Evolutionary conservation across 2,329 filamentous ascomycete species (phyloP), one percentile per base, ranked within the genome.

Genomic region (Cladosporium sp.): DNA sequence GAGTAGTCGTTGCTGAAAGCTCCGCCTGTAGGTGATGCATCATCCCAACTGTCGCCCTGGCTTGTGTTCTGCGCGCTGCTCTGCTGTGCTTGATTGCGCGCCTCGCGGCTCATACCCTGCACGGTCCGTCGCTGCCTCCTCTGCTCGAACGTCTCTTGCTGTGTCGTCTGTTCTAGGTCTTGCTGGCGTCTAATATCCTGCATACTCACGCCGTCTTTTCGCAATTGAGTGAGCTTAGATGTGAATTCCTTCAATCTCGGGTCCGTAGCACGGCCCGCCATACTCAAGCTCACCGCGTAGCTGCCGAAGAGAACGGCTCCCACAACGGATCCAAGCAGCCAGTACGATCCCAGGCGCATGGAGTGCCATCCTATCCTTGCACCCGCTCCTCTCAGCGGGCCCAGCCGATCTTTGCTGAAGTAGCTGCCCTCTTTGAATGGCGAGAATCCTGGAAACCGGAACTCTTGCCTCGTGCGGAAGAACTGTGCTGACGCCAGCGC

Each of bases 371-470:
- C 57, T 1, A 56, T 44, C 45, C 68, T 64, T 10, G 77, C 76
- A 53, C 58, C 49, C 1, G 66, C 62, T 0, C 75, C 75, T 49
- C 64, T 69, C 1, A 72, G 35, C 1, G 64, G 58, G 61, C 62
- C 56, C 64, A 72, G 65, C 25, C 69, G 70, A 34, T 78, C 73
- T 4, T 70, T 70, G 34, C 74, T 70, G 55, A 76, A 73, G 12
- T 65, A 64, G 58, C 71, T 69, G 0, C 68, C 61, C 34, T 61
- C 59, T 48, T 72, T 72, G 51, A 66, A 61, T 0, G 76, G 75
- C 47, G 70, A 69, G 45, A 69, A 77, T 36, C 75, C 71, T 3
- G 77, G 77, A 52, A 77, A 78, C 10, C 70, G 66, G 58, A 70
- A 72, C 17, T 61, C 68, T n/a, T 59, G 61, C 54, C 65, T 64